phyloP scores from a whole-genome alignment of 805 yeast species.

The Saturnispora ahearnii region DNA sequence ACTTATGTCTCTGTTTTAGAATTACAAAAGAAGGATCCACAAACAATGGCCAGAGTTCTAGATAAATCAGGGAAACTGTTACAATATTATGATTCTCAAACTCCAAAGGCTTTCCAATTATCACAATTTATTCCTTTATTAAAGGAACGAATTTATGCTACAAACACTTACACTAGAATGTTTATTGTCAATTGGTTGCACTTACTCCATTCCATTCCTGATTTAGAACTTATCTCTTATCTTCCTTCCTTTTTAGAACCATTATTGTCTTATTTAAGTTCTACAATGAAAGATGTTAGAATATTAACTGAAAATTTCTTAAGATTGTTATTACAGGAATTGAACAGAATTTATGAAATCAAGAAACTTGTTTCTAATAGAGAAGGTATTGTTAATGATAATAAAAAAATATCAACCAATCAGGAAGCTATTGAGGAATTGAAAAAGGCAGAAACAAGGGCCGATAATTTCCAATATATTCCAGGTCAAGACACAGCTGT shows the following conservation, averaged over 20 bases:
- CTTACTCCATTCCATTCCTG: constrained; percentile 87
- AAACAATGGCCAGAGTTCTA: constrained; percentile 34
- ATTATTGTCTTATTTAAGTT: constrained; percentile 67
- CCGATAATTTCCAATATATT: constrained; percentile 47
- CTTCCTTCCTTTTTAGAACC: constrained; percentile 87
- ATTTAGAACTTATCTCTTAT: constrained; percentile 76
- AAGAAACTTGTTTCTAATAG: constrained; percentile 39
- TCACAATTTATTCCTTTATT: constrained; percentile 86
- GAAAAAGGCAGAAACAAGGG: neutral
- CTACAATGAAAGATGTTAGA: constrained; percentile 78
- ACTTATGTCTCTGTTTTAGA: constrained; percentile 66
- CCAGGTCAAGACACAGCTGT: constrained; percentile 78
- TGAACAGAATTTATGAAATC: constrained; percentile 65
- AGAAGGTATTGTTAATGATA: constrained; percentile 12
- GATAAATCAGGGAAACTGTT: constrained; percentile 48
- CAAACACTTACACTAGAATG: constrained; percentile 86
- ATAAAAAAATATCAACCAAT: neutral
- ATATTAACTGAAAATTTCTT: constrained; percentile 74
- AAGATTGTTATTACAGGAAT: constrained; percentile 69
- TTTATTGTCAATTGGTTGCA: constrained; percentile 91
- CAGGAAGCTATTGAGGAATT: neutral
- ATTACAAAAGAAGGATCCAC: constrained; percentile 29
- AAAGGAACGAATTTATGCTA: constrained; percentile 82
- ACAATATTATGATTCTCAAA: constrained; percentile 52
- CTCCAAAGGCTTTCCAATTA: constrained; percentile 63